These are phyloP conservation scores for Quercus dentata DNA, from an alignment of 306 rosid species.

Conservation along the genomic window DNA sequence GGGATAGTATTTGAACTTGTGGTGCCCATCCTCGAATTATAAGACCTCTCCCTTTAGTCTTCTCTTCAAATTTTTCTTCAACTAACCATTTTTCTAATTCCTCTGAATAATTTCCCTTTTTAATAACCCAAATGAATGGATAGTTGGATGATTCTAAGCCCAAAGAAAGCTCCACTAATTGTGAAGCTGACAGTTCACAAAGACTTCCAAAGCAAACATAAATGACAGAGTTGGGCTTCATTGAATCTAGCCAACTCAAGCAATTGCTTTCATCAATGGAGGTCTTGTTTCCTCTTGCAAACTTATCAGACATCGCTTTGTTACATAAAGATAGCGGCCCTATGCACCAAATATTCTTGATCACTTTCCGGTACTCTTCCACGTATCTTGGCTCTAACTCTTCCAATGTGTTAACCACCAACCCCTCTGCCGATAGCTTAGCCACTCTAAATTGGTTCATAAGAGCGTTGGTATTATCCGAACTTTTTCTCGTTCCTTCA, in stretches of 20 bases:
- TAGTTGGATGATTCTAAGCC: constrained; percentile 46
- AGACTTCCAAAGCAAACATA: constrained; percentile 59
- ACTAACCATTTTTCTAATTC: constrained; percentile 44
- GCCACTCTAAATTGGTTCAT: constrained; percentile 31
- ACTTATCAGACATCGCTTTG: constrained; percentile 28
- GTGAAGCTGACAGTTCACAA: constrained; percentile 26
- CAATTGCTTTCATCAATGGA: constrained; percentile 25
- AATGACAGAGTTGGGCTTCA: constrained; percentile 30
- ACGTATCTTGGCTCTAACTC: constrained; percentile 49
- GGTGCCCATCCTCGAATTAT: constrained; percentile 67
- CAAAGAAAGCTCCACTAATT: constrained; percentile 46
- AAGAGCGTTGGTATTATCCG: constrained; percentile 3
- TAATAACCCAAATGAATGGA: constrained; percentile 54
- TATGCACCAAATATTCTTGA: constrained; percentile 32
- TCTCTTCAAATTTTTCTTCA: constrained; percentile 42
- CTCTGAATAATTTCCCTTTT: constrained; percentile 27
- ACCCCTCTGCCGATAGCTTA: constrained; percentile 40
- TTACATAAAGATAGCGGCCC: constrained; percentile 47
- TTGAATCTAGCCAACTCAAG: constrained; percentile 48
- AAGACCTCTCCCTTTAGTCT: constrained; percentile 27
- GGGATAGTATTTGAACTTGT: constrained; percentile 50
- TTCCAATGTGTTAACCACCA: constrained; percentile 50
- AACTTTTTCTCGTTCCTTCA: neutral
- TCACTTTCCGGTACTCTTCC: constrained; percentile 25
- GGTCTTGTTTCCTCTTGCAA: constrained; percentile 34